A percentile compares a stretch with the other conserved stretches of the same genome.
phyloP scores from a whole-genome alignment of 1,284 basidiomycete genomes.

The Ustilago esculenta region DNA sequence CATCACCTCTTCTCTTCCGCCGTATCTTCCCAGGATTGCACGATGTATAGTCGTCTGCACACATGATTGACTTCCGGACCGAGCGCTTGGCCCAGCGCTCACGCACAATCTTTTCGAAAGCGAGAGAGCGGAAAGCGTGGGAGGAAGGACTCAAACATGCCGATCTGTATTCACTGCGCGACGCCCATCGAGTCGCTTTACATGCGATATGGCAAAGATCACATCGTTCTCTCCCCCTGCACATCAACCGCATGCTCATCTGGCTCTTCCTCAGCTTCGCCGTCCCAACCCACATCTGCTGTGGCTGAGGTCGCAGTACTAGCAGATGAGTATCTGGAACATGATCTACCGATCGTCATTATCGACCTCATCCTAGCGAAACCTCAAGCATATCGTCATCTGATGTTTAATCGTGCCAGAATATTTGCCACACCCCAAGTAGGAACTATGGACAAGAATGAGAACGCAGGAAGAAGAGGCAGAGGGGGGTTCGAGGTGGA shows the following conservation, averaged over 20 bases:
- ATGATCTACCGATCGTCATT: slow-evolving; percentile 79
- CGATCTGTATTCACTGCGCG: slow-evolving; percentile 48
- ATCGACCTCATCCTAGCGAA: slow-evolving; percentile 88
- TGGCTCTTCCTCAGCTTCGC: slow-evolving; percentile 68
- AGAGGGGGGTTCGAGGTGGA: background rate
- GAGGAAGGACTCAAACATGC: slow-evolving; percentile 14
- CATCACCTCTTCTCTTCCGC: no score
- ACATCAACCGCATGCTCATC: slow-evolving; percentile 11
- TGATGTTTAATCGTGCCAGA: slow-evolving; percentile 79
- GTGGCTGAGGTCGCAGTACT: slow-evolving; percentile 61
- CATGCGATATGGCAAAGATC: slow-evolving; percentile 40
- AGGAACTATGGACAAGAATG: background rate
- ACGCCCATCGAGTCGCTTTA: slow-evolving; percentile 34
- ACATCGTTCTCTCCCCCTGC: slow-evolving; percentile 43
- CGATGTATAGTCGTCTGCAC: no score
- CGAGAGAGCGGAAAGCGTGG: no score
- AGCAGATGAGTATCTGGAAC: slow-evolving; percentile 88
- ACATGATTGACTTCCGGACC: no score
- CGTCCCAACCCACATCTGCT: background rate
- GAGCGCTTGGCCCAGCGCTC: no score
- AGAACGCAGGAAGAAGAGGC: background rate
- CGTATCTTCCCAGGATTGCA: background rate
- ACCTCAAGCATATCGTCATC: slow-evolving; percentile 83
- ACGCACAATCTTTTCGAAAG: no score
- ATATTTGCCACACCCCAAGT: slow-evolving; percentile 6